phyloP scores from a whole-genome alignment of 441 rosid genomes.

The Syzygium syzygioides region DNA sequence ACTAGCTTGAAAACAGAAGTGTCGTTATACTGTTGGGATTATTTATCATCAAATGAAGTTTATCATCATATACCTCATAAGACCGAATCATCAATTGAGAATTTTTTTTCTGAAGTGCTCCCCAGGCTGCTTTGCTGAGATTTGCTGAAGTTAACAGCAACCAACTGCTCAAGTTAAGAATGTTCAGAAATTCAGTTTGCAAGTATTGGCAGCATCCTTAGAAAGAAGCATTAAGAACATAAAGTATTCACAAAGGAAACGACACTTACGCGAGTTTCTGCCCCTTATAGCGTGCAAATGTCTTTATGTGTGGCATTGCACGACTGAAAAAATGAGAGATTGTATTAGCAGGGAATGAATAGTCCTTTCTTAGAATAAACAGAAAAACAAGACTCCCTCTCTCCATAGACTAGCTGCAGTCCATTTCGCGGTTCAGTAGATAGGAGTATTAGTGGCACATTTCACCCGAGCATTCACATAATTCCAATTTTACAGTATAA shows the following conservation, averaged over 20 bases:
- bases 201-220: not conserved
- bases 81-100: constrained; percentile 96
- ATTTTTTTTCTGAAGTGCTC: constrained; percentile 86
- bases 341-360: not conserved
- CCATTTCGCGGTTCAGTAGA: not conserved
- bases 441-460: not conserved
- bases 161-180: constrained; percentile 46
- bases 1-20: not conserved
- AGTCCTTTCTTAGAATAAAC: not conserved
- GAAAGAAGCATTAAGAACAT: not conserved
- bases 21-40: not conserved
- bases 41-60: not conserved
- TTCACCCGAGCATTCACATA: not conserved
- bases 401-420: not conserved
- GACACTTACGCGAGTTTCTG: constrained; percentile 76
- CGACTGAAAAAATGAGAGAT: constrained; percentile 38
- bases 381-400: not conserved
- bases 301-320: constrained; percentile 97
- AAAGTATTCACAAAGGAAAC: not conserved
- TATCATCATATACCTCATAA: constrained; percentile 57
- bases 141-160: constrained; percentile 83
- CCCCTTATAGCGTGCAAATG: constrained; percentile 69
- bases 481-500: not conserved
- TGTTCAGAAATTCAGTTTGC: not conserved
- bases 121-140: constrained; percentile 99